Conservation (phyloP, 805 yeast genomes). For the Saturnispora kantuleensis region DNA sequence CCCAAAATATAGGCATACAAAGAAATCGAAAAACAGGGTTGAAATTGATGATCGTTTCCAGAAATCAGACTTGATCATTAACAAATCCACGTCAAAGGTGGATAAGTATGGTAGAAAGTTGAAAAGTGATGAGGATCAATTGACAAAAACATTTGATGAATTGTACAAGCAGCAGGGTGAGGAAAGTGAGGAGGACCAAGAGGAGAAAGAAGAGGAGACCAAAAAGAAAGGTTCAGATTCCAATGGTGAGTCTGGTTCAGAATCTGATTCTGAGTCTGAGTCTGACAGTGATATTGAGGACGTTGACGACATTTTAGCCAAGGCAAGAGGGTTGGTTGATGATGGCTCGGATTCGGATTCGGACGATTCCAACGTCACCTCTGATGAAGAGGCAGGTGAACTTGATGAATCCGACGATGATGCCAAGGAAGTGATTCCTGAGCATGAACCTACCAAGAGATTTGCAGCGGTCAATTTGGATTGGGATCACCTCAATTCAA, state of each 20-base stretch:
- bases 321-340: conserved; percentile 52
- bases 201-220: conserved; percentile 25
- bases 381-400: conserved; percentile 10
- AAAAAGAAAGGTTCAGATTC: conserved; percentile 28
- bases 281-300: conserved; percentile 17
- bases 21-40: conserved; percentile 57
- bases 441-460: conserved; percentile 73
- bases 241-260: conserved; percentile 25
- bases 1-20: conserved; percentile 78
- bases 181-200: conserved; percentile 19
- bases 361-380: conserved; percentile 28
- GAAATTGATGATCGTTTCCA: conserved; percentile 78
- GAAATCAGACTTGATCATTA: conserved; percentile 44
- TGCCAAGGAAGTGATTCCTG: conserved; percentile 50
- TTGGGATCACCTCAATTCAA: conserved; percentile 91
- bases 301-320: conserved; percentile 15
- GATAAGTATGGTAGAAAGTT: conserved; percentile 84
- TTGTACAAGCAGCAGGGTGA: conserved; percentile 44
- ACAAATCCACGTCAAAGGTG: conserved; percentile 51
- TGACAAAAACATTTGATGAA: conserved; percentile 36
- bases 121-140: conserved; percentile 21
- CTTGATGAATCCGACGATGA: conserved; percentile 27
- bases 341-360: too few relatives aligned
- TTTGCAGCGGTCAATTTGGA: conserved; percentile 94
- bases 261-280: conserved; percentile 8